Base-by-base conservation (phyloP, 78 protist genomes). In the Speleostelium caveatum region DNA sequence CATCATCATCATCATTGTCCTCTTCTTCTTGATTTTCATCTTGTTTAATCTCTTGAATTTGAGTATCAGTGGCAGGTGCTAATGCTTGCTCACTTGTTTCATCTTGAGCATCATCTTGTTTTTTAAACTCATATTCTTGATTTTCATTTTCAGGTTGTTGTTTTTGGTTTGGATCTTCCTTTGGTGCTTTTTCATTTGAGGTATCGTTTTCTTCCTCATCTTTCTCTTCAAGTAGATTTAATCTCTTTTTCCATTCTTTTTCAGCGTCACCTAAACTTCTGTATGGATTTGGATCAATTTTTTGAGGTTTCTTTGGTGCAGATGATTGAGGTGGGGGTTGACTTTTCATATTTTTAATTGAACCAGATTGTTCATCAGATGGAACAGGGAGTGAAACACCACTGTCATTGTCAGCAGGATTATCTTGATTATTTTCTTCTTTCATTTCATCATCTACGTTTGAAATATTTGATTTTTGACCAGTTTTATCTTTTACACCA, bases 171-270 rank as follows among this genome's bases (percentile, higher is more conserved):
- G 93, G 75, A 56, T 68, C 80, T 63, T 96, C 78, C 53, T 96
- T 67, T 56, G 77, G 77, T 19, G 91, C 79, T 45, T 71, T 69
- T 42, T 83, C 91, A 32, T 80, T 49, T 22, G 26, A 24, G 24
- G 41, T 85, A 22, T 89, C 96, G 3, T 87, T 45, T n/a, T 96
- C 89, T 42, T 96, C 87, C 0, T 85, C 86, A 1, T 61, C 71
- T 49, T 94, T 56, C 10, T 87, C 86, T 39, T 77, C 68, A 28
- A 39, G 4, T 17, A 72, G 73, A 24, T 75, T 68, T 5, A 87
- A 24, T 72, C 87, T 74, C 68, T 86, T 86, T 71, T 93, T 86
- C 93, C 92, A 86, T 36, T 93, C 88, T 41, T 93, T 83, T 19
- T 78, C 51, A 41, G 71, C 83, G 36, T 93, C 93, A 79, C 95